phyloP scores from a whole-genome alignment of 2,329 filamentous ascomycete species.

The Fusarium robinianum region DNA sequence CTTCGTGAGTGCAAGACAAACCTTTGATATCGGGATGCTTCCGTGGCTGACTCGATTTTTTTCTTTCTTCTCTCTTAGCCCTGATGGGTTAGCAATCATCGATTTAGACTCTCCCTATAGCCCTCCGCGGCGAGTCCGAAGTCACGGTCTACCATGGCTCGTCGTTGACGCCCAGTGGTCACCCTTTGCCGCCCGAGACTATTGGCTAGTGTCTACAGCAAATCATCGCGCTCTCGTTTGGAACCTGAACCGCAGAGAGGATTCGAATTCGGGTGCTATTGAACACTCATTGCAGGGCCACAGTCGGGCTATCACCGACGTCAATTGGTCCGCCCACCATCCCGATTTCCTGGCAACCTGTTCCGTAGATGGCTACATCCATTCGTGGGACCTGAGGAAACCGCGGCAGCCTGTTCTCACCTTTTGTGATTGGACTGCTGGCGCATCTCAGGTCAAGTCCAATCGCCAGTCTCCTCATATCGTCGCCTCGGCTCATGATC shows the following conservation, averaged over 20 bases:
- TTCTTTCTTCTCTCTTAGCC: conserved; percentile 49
- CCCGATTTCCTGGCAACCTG: conserved; percentile 89
- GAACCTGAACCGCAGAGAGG: conserved; percentile 82
- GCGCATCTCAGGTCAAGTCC: conserved; percentile 94
- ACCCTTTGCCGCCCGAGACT: conserved; percentile 84
- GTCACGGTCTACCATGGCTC: conserved; percentile 88
- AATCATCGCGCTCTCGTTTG: conserved; percentile 94
- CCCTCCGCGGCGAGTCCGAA: conserved; percentile 77
- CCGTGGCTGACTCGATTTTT: neutral
- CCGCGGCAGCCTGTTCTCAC: conserved; percentile 74
- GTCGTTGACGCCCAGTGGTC: conserved; percentile 98
- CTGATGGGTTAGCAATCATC: conserved; percentile 87
- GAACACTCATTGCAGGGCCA: conserved; percentile 85
- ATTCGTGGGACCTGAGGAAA: conserved; percentile 85
- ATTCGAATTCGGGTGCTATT: conserved; percentile 71
- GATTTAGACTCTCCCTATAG: conserved; percentile 90
- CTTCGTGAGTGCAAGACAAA: conserved; percentile 61
- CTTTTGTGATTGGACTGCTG: conserved; percentile 92
- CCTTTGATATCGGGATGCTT: too few relatives aligned
- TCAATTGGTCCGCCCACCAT: conserved; percentile 94
- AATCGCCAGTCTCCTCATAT: conserved; percentile 86
- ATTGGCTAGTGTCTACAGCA: conserved; percentile 92
- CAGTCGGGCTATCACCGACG: conserved; percentile 88
- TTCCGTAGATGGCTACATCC: conserved; percentile 89
- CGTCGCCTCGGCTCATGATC: conserved; percentile 88